A percentile compares a stretch with the other conserved stretches of the same genome.
phyloP scores from a whole-genome alignment of 345 rosid genomes.

The Kandelia obovata region DNA sequence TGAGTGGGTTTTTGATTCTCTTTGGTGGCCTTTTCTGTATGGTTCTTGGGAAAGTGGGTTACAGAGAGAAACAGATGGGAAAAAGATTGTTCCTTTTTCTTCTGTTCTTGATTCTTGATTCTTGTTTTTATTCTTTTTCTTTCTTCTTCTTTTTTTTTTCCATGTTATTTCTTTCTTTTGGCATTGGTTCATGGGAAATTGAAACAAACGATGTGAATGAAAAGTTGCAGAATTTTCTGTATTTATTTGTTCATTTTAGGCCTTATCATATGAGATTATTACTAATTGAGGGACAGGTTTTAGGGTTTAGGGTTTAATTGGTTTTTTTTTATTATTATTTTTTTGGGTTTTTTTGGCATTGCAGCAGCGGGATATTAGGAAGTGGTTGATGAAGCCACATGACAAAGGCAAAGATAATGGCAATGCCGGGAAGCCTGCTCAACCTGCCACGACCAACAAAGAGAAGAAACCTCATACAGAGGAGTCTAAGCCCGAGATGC shows the following conservation, averaged over 20 bases:
- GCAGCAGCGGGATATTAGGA: constrained; percentile 88
- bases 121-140: too few species aligned
- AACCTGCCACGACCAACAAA: constrained; percentile 31
- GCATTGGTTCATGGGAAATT: too few species aligned
- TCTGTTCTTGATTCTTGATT: too few species aligned
- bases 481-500: constrained; percentile 23
- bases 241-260: too few species aligned
- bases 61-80: neutral
- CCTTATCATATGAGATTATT: too few species aligned
- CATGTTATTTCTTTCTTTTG: too few species aligned
- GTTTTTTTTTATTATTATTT: neutral
- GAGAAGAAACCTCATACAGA: constrained; percentile 25
- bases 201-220: too few species aligned
- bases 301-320: neutral
- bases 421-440: constrained; percentile 34
- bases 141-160: too few species aligned
- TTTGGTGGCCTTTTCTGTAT: neutral
- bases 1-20: neutral
- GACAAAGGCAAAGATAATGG: constrained; percentile 52
- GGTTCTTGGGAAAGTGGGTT: neutral
- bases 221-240: too few species aligned
- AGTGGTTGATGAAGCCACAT: constrained; percentile 96
- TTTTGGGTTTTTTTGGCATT: constrained; percentile 16
- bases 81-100: neutral
- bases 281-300: neutral